Percentiles rank a stretch among this genome's conserved stretches.
These are phyloP conservation scores for Viridothelium virens DNA, from an alignment of 495 filamentous ascomycete species.

Conservation along the genomic window DNA sequence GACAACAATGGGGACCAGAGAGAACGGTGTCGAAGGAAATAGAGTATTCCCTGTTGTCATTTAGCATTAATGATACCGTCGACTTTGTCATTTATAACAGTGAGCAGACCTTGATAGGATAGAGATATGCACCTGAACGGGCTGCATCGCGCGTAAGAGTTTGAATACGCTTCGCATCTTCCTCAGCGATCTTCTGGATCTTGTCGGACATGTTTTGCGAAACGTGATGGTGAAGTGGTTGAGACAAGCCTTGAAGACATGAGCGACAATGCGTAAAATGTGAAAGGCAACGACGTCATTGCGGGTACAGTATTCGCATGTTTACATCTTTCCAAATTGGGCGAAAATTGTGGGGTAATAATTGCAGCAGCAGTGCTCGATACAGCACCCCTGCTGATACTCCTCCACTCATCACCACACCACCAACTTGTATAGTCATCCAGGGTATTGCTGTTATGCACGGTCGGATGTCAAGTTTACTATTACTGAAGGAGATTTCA, in stretches of 20 bases:
- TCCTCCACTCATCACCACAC: no score
- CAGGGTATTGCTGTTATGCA: no score
- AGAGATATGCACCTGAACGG: slow-evolving; percentile 69
- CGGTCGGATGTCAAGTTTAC: no score
- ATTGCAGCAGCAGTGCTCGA: no score
- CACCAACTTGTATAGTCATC: no score
- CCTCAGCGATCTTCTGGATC: slow-evolving; percentile 38
- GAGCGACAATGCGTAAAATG: background rate
- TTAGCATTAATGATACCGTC: slow-evolving; percentile 21
- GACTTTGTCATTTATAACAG: background rate
- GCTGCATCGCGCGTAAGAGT: slow-evolving; percentile 53
- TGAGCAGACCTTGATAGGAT: slow-evolving; percentile 64
- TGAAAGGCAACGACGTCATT: background rate
- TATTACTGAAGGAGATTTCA: background rate
- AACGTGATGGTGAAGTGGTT: background rate
- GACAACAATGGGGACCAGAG: slow-evolving; percentile 61
- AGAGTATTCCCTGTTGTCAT: slow-evolving; percentile 59
- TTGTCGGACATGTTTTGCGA: slow-evolving; percentile 31
- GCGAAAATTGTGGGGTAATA: background rate
- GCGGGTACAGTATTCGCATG: background rate
- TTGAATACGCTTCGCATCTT: slow-evolving; percentile 51
- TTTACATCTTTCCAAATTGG: background rate
- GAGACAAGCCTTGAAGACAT: background rate
- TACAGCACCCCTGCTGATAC: no score
- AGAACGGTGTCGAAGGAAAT: slow-evolving; percentile 59